These are phyloP conservation scores for Apiotrichum gamsii DNA, from an alignment of 1,284 basidiomycete genomes.

Conservation along the genomic window DNA sequence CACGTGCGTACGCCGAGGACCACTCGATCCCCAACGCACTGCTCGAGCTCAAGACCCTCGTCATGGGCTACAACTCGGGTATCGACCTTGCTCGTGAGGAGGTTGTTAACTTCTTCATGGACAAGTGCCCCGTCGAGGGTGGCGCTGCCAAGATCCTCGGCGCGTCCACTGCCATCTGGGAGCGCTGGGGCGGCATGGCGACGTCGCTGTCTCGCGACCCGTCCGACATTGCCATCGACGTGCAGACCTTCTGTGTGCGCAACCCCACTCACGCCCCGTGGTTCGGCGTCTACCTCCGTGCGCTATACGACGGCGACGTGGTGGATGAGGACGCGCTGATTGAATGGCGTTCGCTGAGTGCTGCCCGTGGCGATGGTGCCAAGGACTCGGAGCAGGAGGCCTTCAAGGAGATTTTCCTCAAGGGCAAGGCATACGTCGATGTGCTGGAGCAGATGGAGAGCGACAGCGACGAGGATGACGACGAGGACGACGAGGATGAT, in stretches of 20 bases:
- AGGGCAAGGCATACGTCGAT: constrained; percentile 44
- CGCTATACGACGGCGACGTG: constrained; percentile 46
- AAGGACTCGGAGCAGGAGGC: constrained; percentile 30
- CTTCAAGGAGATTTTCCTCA: constrained; percentile 32
- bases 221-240: constrained; percentile 33
- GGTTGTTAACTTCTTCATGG: constrained; percentile 42
- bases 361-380: constrained; percentile 38
- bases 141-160: constrained; percentile 26
- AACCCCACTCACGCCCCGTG: constrained; percentile 22
- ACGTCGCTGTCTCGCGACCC: constrained; percentile 28
- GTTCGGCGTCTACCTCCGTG: constrained; percentile 44
- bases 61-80: constrained; percentile 46
- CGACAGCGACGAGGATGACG: constrained; percentile 37
- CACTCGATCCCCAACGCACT: constrained; percentile 42
- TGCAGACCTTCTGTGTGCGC: constrained; percentile 21
- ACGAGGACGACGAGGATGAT: constrained; percentile 27
- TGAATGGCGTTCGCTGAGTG: constrained; percentile 43
- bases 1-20: constrained; percentile 43
- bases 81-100: constrained; percentile 43
- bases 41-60: constrained; percentile 44
- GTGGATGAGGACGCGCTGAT: constrained; percentile 43
- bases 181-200: constrained; percentile 39
- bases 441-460: constrained; percentile 44
- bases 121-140: constrained; percentile 23
- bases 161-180: constrained; percentile 27